phyloP scores from a whole-genome alignment of 2,329 filamentous ascomycete species.

The Hypomyces perniciosus region DNA sequence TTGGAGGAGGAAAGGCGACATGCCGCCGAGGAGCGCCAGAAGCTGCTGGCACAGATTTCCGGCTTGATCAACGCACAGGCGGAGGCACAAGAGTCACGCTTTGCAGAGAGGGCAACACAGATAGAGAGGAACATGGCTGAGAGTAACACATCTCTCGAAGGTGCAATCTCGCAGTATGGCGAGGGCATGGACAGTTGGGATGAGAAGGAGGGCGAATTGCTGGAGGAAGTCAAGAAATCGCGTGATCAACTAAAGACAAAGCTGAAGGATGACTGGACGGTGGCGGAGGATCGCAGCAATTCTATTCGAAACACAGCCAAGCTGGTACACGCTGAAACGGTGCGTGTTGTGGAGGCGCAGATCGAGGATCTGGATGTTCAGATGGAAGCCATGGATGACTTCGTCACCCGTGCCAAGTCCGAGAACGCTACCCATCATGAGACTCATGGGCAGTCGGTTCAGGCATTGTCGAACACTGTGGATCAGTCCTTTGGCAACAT shows the following conservation, averaged over 20 bases:
- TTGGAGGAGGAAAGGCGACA: conserved; percentile 71
- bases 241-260: conserved; percentile 73
- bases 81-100: conserved; percentile 64
- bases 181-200: conserved; percentile 71
- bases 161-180: conserved; percentile 59
- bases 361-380: conserved; percentile 81
- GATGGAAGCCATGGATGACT: conserved; percentile 84
- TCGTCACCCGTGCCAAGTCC: conserved; percentile 72
- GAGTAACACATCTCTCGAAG: conserved; percentile 59
- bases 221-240: conserved; percentile 66
- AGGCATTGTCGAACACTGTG: conserved; percentile 59
- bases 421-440: conserved; percentile 76
- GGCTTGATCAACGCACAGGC: conserved; percentile 69
- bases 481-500: conserved; percentile 68
- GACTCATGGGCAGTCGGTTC: conserved; percentile 61
- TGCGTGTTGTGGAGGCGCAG: conserved; percentile 84
- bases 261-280: conserved; percentile 81
- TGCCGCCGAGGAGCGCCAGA: conserved; percentile 66
- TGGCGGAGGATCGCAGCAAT: conserved; percentile 72
- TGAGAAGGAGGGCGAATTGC: conserved; percentile 58
- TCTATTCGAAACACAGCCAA: conserved; percentile 78
- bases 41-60: conserved; percentile 70
- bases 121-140: conserved; percentile 59
- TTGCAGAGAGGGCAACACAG: conserved; percentile 56
- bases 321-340: conserved; percentile 83